Evolutionary conservation across 305 asterid species (phyloP).

Genomic region (Solanum hybrid): DNA sequence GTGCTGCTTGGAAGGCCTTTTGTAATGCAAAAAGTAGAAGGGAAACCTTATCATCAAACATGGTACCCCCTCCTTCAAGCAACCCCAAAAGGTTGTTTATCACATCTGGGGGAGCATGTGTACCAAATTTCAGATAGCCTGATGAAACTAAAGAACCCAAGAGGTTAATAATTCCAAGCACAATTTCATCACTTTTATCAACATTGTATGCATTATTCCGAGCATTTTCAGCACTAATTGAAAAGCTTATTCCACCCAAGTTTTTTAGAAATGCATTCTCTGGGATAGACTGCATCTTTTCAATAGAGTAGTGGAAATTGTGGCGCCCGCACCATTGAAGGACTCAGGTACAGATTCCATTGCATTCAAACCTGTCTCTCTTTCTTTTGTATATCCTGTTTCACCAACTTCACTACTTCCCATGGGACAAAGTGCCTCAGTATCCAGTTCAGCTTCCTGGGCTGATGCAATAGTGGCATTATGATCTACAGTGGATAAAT

Average conservation of each 20-base stretch:
- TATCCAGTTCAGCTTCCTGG: conserved; percentile 31
- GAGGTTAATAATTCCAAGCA: conserved; percentile 74
- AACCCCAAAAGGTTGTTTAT: conserved; percentile 57
- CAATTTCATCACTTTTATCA: conserved; percentile 78
- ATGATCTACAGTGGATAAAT: conserved; percentile 33
- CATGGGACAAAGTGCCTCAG: conserved; percentile 16
- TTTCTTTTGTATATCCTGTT: conserved; percentile 30
- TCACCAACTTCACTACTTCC: conserved; percentile 22
- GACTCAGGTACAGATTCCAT: conserved; percentile 31
- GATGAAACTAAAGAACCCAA: conserved; percentile 81
- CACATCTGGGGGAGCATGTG: conserved; percentile 62
- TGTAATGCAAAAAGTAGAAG: conserved; percentile 91
- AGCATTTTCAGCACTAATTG: conserved; percentile 94
- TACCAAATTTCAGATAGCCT: conserved; percentile 76
- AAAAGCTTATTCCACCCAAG: conserved; percentile 79
- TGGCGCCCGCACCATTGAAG: conserved; percentile 7
- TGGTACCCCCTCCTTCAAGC: conserved; percentile 95
- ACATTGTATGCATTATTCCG: conserved; percentile 88
- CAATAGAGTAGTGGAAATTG: conserved; percentile 17
- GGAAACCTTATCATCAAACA: conserved; percentile 98
- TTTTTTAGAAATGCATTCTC: conserved; percentile 49
- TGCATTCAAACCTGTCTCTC: conserved; percentile 34
- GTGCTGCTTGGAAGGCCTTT: conserved; percentile 96
- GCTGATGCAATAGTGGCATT: conserved; percentile 28
- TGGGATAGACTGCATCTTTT: conserved; percentile 52